Conservation (phyloP, 2,329 filamentous ascomycete species). For the Scedosporium dehoogii region DNA sequence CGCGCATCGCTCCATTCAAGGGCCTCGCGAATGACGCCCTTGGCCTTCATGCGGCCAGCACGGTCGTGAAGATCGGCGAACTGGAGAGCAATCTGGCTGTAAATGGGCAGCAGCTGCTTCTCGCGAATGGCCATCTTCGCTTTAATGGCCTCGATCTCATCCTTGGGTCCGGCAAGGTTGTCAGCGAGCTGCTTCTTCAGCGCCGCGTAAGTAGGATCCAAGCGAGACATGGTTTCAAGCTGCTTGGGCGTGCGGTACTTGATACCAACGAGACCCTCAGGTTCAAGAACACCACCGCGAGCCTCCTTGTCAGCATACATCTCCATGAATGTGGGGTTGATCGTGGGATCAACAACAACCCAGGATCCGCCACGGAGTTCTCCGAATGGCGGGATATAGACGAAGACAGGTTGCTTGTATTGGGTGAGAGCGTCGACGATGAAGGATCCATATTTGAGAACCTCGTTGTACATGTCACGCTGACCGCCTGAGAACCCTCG, state of each 20-base stretch:
- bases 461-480: conserved; percentile 99
- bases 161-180: conserved; percentile 53
- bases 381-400: conserved; percentile 94
- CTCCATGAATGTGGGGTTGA: conserved; percentile 94
- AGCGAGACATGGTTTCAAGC: conserved; percentile 91
- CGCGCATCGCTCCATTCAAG: conserved; percentile 83
- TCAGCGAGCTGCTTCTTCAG: conserved; percentile 71
- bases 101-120: conserved; percentile 82
- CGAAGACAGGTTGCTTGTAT: conserved; percentile 96
- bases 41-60: conserved; percentile 94
- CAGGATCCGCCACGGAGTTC: conserved; percentile 98
- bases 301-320: conserved; percentile 97
- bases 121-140: conserved; percentile 76
- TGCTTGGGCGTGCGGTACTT: conserved; percentile 98
- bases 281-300: conserved; percentile 93
- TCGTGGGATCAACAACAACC: conserved; percentile 98
- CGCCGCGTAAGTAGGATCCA: conserved; percentile 73
- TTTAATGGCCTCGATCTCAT: conserved; percentile 72
- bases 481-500: conserved; percentile 99
- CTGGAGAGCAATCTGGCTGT: conserved; percentile 89
- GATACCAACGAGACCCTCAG: conserved; percentile 96
- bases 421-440: conserved; percentile 98
- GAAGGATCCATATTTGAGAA: conserved; percentile 98
- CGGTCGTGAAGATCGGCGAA: conserved; percentile 97
- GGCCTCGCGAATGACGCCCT: conserved; percentile 78